These are phyloP conservation scores for Yamadazyma sp. DNA, from an alignment of 805 yeast genomes.

Conservation along the genomic window DNA sequence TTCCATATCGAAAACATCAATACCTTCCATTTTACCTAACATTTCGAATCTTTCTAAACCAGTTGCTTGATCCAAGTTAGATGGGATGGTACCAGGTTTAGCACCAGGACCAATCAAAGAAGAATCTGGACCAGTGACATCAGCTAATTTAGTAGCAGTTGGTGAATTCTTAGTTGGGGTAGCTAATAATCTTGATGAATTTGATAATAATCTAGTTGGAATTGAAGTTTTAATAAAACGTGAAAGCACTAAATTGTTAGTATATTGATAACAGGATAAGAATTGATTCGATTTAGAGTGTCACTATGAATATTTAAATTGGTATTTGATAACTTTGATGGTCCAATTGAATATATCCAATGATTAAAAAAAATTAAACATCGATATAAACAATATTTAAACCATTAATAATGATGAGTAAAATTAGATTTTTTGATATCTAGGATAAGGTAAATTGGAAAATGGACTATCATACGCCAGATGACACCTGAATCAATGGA, in stretches of 20 bases:
- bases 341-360: too few species aligned
- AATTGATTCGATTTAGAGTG: too few species aligned
- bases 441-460: too few species aligned
- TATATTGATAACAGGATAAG: too few species aligned
- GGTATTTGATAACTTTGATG: too few species aligned
- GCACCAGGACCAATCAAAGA: constrained; percentile 93
- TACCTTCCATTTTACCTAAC: constrained; percentile 92
- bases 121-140: constrained; percentile 70
- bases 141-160: constrained; percentile 67
- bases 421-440: too few species aligned
- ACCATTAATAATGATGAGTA: too few species aligned
- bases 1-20: constrained; percentile 86
- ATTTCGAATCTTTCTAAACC: constrained; percentile 97
- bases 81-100: constrained; percentile 77
- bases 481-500: too few species aligned
- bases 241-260: constrained; percentile 13
- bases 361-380: too few species aligned
- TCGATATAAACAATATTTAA: too few species aligned
- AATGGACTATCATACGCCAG: too few species aligned
- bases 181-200: constrained; percentile 27
- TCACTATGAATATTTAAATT: too few species aligned
- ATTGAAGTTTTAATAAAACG: constrained; percentile 12
- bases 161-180: constrained; percentile 37
- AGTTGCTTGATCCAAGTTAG: constrained; percentile 94
- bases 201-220: constrained; percentile 31